These are phyloP conservation scores for Acacia concinna DNA, from an alignment of 331 rosid species.

Conservation along the genomic window DNA sequence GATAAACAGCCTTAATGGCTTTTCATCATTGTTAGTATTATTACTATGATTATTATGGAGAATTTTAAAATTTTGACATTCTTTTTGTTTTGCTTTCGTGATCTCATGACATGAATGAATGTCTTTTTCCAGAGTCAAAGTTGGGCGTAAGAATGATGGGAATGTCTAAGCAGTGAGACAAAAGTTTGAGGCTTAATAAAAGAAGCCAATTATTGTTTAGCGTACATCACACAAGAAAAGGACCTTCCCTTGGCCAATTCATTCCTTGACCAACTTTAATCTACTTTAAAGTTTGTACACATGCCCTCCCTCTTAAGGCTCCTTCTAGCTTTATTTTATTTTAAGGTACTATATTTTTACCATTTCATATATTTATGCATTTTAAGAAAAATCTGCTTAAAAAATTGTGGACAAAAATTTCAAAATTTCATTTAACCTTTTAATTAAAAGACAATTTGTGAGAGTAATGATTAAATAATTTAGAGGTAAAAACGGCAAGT, in stretches of 20 bases:
- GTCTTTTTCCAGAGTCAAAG: constrained; percentile 27
- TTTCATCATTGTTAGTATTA: constrained; percentile 21
- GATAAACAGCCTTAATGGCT: constrained; percentile 23
- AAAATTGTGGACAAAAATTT: not conserved
- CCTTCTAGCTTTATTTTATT: not conserved
- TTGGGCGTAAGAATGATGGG: not conserved
- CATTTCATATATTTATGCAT: not conserved
- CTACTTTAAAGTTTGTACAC: not conserved
- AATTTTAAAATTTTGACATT: not conserved
- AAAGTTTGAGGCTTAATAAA: not conserved
- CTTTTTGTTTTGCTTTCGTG: not conserved
- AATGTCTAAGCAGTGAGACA: not conserved
- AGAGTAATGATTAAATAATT: not conserved
- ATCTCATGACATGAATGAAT: not conserved
- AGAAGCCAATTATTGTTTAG: constrained; percentile 17
- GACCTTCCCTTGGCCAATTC: not conserved
- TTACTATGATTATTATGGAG: not conserved
- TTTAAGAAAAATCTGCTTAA: not conserved
- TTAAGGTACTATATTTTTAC: no score
- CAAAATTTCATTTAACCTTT: no score
- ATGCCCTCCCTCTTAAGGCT: not conserved
- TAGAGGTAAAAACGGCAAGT: not conserved
- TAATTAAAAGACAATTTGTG: no score
- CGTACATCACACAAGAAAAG: not conserved
- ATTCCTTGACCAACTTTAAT: not conserved